Percentiles rank a stretch among this genome's conserved stretches.
These are phyloP conservation scores for Pholiota microspora DNA, from an alignment of 768 basidiomycete genomes.

Conservation along the genomic window DNA sequence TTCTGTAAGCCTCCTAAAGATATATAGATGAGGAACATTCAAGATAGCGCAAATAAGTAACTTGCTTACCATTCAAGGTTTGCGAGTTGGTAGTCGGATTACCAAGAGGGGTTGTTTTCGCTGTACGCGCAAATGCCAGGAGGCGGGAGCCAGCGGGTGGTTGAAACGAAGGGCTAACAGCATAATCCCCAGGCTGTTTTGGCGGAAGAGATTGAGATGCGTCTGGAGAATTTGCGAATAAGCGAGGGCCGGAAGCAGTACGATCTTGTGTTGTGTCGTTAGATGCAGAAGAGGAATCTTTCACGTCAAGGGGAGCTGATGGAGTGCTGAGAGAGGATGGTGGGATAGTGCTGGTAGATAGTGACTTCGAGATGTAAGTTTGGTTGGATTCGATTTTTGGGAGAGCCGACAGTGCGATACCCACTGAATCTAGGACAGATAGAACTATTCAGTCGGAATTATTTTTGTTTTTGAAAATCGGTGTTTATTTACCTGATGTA, in stretches of 20 bases:
- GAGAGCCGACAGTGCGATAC: background rate
- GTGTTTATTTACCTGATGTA: background rate
- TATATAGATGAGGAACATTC: background rate
- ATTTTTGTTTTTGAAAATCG: background rate
- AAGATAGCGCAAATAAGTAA: background rate
- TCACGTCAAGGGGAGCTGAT: background rate
- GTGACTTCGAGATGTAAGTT: background rate
- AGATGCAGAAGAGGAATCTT: background rate
- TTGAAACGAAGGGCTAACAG: slow-evolving; percentile 31
- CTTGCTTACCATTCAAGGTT: slow-evolving; percentile 23
- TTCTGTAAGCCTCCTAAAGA: slow-evolving; percentile 12
- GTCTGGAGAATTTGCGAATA: slow-evolving; percentile 12
- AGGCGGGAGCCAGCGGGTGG: slow-evolving; percentile 51
- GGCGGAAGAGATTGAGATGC: slow-evolving; percentile 4
- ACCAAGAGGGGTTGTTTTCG: slow-evolving; percentile 24
- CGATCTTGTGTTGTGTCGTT: background rate
- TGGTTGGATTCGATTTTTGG: background rate
- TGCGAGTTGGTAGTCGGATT: slow-evolving; percentile 15
- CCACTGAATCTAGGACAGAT: background rate
- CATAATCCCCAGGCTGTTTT: slow-evolving; percentile 22
- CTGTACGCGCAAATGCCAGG: slow-evolving; percentile 42
- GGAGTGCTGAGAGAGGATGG: background rate
- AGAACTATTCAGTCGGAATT: background rate
- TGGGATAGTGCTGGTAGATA: background rate
- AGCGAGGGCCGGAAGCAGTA: background rate